Evolutionary conservation across 2,329 filamentous ascomycete genomes (phyloP).

Genomic region (Hortaea sp.): DNA sequence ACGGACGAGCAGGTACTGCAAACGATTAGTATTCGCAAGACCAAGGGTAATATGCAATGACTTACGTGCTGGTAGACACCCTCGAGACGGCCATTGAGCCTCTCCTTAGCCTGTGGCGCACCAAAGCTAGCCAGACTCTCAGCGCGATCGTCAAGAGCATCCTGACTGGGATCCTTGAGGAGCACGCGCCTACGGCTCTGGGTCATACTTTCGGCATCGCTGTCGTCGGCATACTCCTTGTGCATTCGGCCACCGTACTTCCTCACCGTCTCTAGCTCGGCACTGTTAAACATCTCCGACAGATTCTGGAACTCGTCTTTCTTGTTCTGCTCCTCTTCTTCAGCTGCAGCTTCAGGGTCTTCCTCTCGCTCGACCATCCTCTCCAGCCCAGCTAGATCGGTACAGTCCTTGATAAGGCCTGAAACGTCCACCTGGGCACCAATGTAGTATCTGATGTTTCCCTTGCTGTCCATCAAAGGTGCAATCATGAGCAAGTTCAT

Average conservation of each 20-base stretch:
- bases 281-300: slow-evolving; percentile 58
- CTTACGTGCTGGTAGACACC: slow-evolving; percentile 51
- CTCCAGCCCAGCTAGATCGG: slow-evolving; percentile 53
- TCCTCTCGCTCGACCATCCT: slow-evolving; percentile 21
- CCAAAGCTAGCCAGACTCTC: slow-evolving; percentile 5
- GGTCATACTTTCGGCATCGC: slow-evolving; percentile 22
- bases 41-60: slow-evolving; percentile 2
- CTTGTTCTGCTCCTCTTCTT: slow-evolving; percentile 26
- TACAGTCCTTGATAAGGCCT: slow-evolving; percentile 55
- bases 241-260: slow-evolving; percentile 56
- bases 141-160: slow-evolving; percentile 15
- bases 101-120: slow-evolving; percentile 10
- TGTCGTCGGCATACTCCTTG: slow-evolving; percentile 40
- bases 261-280: slow-evolving; percentile 56
- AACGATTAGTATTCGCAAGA: background rate
- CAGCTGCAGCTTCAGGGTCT: slow-evolving; percentile 21
- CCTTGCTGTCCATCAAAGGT: slow-evolving; percentile 58
- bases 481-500: slow-evolving; percentile 70
- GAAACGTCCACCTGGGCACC: slow-evolving; percentile 65
- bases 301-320: slow-evolving; percentile 57
- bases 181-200: slow-evolving; percentile 35
- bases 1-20: slow-evolving; percentile 38
- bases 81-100: slow-evolving; percentile 33
- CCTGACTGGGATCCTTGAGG: slow-evolving; percentile 37
- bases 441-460: slow-evolving; percentile 58